phyloP scores from a whole-genome alignment of 1,284 basidiomycete genomes.

The Gomphus sp. region DNA sequence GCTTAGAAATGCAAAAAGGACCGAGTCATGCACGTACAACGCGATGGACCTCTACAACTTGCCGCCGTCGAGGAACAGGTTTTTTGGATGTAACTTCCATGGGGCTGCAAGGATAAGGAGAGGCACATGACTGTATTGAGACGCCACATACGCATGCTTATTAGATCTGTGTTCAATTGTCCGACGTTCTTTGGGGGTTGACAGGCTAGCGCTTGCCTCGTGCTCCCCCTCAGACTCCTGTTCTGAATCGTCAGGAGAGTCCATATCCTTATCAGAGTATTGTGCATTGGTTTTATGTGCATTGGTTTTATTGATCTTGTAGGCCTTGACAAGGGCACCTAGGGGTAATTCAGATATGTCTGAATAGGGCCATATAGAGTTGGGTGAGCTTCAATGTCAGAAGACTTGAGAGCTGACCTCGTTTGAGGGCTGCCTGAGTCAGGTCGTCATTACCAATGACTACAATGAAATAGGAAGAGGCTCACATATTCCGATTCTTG shows the following conservation, averaged over 20 bases:
- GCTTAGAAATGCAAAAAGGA: not conserved
- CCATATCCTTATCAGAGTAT: conserved; percentile 7
- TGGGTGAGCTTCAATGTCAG: not conserved
- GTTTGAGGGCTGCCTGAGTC: not conserved
- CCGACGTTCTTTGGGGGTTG: conserved; percentile 25
- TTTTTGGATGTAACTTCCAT: conserved; percentile 79
- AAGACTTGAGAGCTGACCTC: not conserved
- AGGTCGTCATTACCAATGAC: not conserved
- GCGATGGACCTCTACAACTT: conserved; percentile 66
- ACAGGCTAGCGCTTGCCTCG: not conserved
- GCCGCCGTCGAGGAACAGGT: conserved; percentile 72
- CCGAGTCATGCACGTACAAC: conserved; percentile 34
- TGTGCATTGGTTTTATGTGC: not conserved
- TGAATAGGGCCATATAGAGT: not conserved
- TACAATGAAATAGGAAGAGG: not conserved
- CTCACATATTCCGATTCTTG: conserved; percentile 5
- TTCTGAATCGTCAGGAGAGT: not conserved
- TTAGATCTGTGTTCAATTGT: conserved; percentile 55
- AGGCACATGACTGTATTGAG: not conserved
- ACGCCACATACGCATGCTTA: conserved; percentile 74
- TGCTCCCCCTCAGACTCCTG: conserved; percentile 2
- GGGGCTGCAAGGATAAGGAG: conserved; percentile 42
- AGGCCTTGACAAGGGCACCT: not conserved
- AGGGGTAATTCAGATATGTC: not conserved
- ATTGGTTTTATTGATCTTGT: too few species aligned